phyloP scores from a whole-genome alignment of 495 filamentous ascomycete species.

The Chaetomium tenue region DNA sequence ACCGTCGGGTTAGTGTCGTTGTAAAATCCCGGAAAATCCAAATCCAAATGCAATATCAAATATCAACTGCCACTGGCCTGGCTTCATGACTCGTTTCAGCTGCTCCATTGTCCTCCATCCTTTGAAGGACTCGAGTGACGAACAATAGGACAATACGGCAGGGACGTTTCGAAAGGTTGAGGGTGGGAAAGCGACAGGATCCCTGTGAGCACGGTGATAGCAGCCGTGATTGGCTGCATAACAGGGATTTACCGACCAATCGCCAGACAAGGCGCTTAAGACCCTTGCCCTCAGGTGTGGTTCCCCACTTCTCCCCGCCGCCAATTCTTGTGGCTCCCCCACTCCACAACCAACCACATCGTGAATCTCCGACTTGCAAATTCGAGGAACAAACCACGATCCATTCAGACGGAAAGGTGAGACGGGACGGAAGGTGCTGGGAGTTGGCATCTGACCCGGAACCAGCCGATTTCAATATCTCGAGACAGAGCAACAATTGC shows the following conservation, averaged over 20 bases:
- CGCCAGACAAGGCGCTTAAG: constrained; percentile 36
- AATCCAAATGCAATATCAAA: neutral
- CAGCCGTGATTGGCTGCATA: constrained; percentile 33
- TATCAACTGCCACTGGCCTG: neutral
- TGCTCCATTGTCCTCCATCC: constrained; percentile 5
- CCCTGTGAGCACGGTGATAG: constrained; percentile 34
- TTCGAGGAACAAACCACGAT: constrained; percentile 10
- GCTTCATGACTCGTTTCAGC: constrained; percentile 8
- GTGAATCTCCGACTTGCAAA: constrained; percentile 5
- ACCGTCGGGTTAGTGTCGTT: neutral
- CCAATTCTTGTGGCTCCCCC: constrained; percentile 14
- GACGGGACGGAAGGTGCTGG: neutral
- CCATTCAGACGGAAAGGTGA: neutral
- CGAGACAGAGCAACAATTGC: neutral
- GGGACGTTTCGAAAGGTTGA: constrained; percentile 27
- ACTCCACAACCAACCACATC: constrained; percentile 22
- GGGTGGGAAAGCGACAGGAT: constrained; percentile 30
- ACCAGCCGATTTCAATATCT: neutral
- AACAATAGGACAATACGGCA: constrained; percentile 35
- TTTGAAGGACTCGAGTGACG: constrained; percentile 13
- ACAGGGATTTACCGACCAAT: constrained; percentile 34
- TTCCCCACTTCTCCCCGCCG: constrained; percentile 21
- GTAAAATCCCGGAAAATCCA: neutral
- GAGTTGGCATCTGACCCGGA: neutral
- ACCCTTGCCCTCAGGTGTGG: constrained; percentile 15